Base-by-base conservation (phyloP, 805 yeast genomes). In the Lipomyces kockii region DNA sequence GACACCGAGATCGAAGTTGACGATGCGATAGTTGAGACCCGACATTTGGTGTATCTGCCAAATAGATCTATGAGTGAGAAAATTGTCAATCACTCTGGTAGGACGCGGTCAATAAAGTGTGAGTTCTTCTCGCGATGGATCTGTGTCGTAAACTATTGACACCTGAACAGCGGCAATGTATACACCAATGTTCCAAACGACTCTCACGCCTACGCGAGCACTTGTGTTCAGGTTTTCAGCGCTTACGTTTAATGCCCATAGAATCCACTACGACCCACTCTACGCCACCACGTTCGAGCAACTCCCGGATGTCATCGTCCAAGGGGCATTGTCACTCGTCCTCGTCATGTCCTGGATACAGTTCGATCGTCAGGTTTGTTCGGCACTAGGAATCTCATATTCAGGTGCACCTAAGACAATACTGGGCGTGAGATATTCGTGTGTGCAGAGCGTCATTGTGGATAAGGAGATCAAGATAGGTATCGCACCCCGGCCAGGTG, bases 241-340 rank as follows among this genome's bases (percentile, higher is more conserved):
- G 12, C 76, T 95, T 62, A 88, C 95, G 0, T 88, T 87, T 79
- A 94, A 94, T 76, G 83, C 96, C 2, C 99, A 94, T 78, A 83
- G 84, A 66, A 91, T 94, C 52, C 99, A 94, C 78, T 88, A 87
- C 76, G 90, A 91, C 74, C 76, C 77, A 5, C 70, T 71, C 0
- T 91, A 90, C 75, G 83, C 91, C 7, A 72, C 63, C 2, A 64
- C 75, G 0, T 74, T 73, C 1, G 98, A 94, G 74, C 82, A 84
- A 0, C 85, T 91, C 60, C 87, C 88, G 0, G 80, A 81, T 46
- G 76, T 88, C 0, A 78, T 94, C 0, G 87, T 89, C 0, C 97
- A 91, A 57, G 99, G 97, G 0, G 97, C 98, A 0, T 80, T 93
- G 62, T 80, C 90, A 66, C 83, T 90, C 0, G 87, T 89, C 8